Evolutionary conservation across 1,139 yeast species (phyloP), one percentile per base, ranked within the genome.

Genomic region (Waltiozyma solani): DNA sequence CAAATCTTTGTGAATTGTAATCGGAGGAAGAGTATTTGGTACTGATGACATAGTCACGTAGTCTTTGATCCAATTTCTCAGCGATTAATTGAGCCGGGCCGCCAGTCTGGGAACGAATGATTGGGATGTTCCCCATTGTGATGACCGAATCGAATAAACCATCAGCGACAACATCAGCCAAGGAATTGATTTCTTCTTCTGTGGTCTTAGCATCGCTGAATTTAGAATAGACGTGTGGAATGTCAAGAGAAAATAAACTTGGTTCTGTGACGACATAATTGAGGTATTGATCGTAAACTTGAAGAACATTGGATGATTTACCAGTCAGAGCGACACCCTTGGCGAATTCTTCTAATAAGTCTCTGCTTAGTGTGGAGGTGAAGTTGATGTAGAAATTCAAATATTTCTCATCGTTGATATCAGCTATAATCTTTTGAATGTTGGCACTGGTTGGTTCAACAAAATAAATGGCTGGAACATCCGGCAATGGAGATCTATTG

Each of bases 51-150:
- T 85, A 82, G 54, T 91, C 96, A 42, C 97, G 71, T 42, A 91
- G 66, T 53, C 77, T 80, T 50, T 76, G 72, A 52, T 93, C 96
- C 46, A 91, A 68, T 54, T 81, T 85, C 47, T 81, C 82, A 2
- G 97, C 95, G 23, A 91, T 83, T 56, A 87, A 73, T 57, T 91
- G 97, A 1, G 97, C 96, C 0, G 99, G 95, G 2, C 96, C 96
- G 38, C 94, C 93, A 38, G 82, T 27, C 35, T 93, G 89, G 37
- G 96, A 82, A 51, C 99, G 73, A 45, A 91, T 86, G 38, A 91
- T 78, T 3, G 99, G 99, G 27, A 91, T 74, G 15, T 76, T 68
- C 15, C 82, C 85, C 53, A 79, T 66, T 4, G 96, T 87, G 44
- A 91, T 69, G 17, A 91, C 70, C 8, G 83, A 71, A 32, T 93